These are phyloP conservation scores for Rhinocladiella similis DNA, from an alignment of 2,329 filamentous ascomycete species.

Conservation along the genomic window DNA sequence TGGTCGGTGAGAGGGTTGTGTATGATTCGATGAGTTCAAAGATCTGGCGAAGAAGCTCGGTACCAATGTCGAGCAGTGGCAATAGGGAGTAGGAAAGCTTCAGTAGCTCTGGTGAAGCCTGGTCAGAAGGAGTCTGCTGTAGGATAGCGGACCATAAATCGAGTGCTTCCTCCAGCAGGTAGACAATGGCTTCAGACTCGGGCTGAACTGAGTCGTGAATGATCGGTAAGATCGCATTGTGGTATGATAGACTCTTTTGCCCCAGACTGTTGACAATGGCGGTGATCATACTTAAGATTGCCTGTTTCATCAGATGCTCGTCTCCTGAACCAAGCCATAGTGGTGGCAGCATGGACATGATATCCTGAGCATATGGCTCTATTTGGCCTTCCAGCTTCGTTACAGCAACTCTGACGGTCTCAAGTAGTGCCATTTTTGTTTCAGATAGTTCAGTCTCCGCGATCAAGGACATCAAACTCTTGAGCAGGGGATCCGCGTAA, in stretches of 20 bases:
- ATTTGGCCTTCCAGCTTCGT: conserved; percentile 76
- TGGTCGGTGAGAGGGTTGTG: conserved; percentile 61
- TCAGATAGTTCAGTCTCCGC: conserved; percentile 78
- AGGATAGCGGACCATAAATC: conserved; percentile 83
- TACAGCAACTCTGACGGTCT: conserved; percentile 80
- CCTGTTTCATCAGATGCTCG: conserved; percentile 90
- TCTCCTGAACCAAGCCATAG: conserved; percentile 86
- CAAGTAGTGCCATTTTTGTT: conserved; percentile 85
- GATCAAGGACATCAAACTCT: conserved; percentile 73
- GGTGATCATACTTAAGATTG: conserved; percentile 81
- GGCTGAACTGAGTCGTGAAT: conserved; percentile 77
- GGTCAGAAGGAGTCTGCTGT: conserved; percentile 62
- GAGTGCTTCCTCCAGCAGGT: conserved; percentile 86
- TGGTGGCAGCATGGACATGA: conserved; percentile 75
- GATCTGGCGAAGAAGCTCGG: conserved; percentile 61
- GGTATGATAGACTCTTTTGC: conserved; percentile 73
- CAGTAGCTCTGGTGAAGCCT: conserved; percentile 60
- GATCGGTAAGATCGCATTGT: conserved; percentile 76
- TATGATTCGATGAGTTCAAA: conserved; percentile 70
- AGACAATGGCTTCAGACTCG: conserved; percentile 70
- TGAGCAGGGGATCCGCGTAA: conserved; percentile 72
- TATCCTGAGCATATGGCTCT: conserved; percentile 67
- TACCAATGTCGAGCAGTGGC: conserved; percentile 66
- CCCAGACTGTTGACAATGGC: conserved; percentile 86
- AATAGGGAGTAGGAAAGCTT: conserved; percentile 64